phyloP scores from a whole-genome alignment of 179 eudicot species.

The Sideroxylon spinosum region DNA sequence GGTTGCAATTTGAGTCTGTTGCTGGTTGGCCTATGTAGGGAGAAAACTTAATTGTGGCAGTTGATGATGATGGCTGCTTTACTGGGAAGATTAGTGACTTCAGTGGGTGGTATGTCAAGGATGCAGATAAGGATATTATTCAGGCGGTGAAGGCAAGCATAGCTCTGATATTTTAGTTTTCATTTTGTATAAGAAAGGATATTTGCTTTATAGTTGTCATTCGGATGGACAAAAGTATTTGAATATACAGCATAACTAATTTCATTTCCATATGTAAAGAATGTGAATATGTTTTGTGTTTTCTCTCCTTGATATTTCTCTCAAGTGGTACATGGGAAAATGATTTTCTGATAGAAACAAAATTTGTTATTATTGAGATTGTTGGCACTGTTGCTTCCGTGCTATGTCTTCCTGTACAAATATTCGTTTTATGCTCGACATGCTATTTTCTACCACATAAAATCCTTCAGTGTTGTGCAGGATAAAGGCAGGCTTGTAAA shows the following conservation, averaged over 20 bases:
- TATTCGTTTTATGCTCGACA: too few relatives aligned
- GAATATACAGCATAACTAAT: too few relatives aligned
- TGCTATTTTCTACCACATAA: too few relatives aligned
- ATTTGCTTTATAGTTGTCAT: too few relatives aligned
- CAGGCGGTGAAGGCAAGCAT: constrained; percentile 68
- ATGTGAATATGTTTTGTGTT: too few relatives aligned
- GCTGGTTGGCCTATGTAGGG: constrained; percentile 43
- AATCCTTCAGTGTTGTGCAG: constrained; percentile 27
- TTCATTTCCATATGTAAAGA: too few relatives aligned
- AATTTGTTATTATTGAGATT: not conserved
- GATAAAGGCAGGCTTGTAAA: constrained; percentile 80
- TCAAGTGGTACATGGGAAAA: too few relatives aligned
- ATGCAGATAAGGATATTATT: constrained; percentile 88
- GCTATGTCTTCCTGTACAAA: not conserved
- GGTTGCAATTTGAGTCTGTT: not conserved
- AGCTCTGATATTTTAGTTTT: not conserved
- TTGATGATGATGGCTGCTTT: constrained; percentile 96
- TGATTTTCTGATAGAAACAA: not conserved
- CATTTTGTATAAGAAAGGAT: too few relatives aligned
- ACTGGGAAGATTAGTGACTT: constrained; percentile 66
- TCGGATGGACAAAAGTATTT: too few relatives aligned
- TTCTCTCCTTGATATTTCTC: too few relatives aligned
- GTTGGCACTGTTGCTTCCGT: not conserved
- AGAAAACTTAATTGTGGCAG: constrained; percentile 75
- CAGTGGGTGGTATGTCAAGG: constrained; percentile 76